Base-by-base conservation (phyloP, 148 eudicot genomes). In the Rhododendron ovatum region DNA sequence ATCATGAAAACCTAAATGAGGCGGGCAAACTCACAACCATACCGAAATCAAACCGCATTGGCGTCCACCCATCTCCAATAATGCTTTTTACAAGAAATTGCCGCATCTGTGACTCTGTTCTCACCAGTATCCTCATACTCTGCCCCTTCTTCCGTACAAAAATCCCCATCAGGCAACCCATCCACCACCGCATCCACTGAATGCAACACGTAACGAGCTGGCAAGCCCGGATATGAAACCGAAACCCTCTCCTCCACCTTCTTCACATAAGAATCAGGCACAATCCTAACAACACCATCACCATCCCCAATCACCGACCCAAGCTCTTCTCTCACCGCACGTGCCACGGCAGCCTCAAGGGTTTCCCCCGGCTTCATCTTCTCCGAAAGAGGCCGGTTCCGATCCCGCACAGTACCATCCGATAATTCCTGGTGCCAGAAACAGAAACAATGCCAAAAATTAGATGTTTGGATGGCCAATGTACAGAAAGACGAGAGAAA, bases 41-140 rank as follows among this genome's bases (percentile, higher is more conserved):
- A 83, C 10, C 84, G 69, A 87, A 85, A 88, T 90, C 85, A 94
- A 76, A 92, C 73, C 0, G 92, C 90, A 91, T 90, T 89, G 73
- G 87, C 85, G 24, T 89, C 88, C 88, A 97, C 95, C 99, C 99
- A 97, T 83, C 89, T 97, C 99, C 99, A 97, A 69, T 89, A 94
- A 90, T 97, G 99, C 91, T 84, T 94, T 84, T 82, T 93, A 78
- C 94, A 94, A 22, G 89, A 87, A 84, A 95, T 90, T 1, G 99
- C 98, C 83, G 86, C 86, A 1, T 81, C 91, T 0, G 88, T 92
- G 22, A 91, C 83, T 26, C 28, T 53, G 83, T 80, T 89, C 76
- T 81, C 88, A 74, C 85, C 88, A 35, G 82, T 83, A 24, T 87
- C 92, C 82, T 84, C 94, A 82, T 95, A 95, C 89, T 95, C 98